Evolutionary conservation across 208 protist genomes (phyloP), one percentile per base, ranked within the genome.

Genomic region (Acanthamoeba royreba): DNA sequence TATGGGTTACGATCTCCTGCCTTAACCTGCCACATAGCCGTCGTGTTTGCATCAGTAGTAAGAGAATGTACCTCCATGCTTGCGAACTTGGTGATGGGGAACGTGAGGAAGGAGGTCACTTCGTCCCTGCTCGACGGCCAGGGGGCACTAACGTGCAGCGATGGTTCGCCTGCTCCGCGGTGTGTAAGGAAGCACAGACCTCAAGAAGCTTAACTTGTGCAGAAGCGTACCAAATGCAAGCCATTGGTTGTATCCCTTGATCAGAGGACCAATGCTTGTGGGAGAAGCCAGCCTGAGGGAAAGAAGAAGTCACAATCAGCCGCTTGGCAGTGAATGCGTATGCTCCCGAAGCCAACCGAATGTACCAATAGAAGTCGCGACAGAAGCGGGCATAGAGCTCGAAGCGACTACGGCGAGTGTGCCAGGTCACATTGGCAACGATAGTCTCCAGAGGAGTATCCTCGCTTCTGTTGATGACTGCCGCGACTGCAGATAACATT

Each of bases 351-450:
- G n/a, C n/a, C n/a, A n/a, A n/a, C n/a, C n/a, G n/a, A n/a, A 91
- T 52, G 47, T 45, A 58, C 87, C 87, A 92, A 52, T 92, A 92
- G 58, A 52, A 92, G 42, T 92, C 87, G 45, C 45, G 53, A n/a
- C 52, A 92, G 61, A 79, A 79, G 33, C 58, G 52, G 2, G 87
- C 63, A 40, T 31, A 79, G 40, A 92, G 87, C 47, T 92, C 87
- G 87, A 92, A 92, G 53, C 87, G 87, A 43, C 58, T 79, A 3
- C 87, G 87, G 42, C 87, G 53, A 8, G 25, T 47, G 42, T 92
- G 87, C 87, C 87, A 92, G 13, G 52, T 92, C 43, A 53, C 87
- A 19, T 58, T 42, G 63, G 52, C 53, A 38, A 79, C 22, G 58
- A 92, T 28, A 15, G 3, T 33, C 17, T 92, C 61, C 3, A 92